Evolutionary conservation across 2,329 filamentous ascomycete genomes (phyloP).

Genomic region (Ophiosphaerella herpotricha): DNA sequence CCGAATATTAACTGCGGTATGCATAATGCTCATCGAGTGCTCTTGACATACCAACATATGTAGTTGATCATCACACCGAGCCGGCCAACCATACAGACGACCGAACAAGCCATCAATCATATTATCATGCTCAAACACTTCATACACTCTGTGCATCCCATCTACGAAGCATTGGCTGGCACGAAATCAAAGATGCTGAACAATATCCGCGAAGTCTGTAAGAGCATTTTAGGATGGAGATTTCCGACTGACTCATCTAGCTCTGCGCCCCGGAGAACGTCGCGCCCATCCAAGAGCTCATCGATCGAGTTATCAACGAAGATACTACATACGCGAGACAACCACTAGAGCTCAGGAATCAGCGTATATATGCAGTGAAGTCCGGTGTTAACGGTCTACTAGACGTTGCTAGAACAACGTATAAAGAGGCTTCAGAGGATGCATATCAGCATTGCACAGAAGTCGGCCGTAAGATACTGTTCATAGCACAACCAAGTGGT

Average conservation of each 20-base stretch:
- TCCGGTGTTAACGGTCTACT: conserved; percentile 82
- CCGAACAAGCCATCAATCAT: conserved; percentile 83
- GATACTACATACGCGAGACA: conserved; percentile 78
- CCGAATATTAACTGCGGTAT: conserved; percentile 73
- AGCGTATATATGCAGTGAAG: conserved; percentile 88
- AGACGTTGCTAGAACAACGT: conserved; percentile 85
- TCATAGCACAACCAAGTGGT: no score
- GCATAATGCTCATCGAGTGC: background rate
- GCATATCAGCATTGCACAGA: conserved; percentile 71
- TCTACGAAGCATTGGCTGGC: conserved; percentile 70
- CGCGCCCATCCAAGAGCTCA: conserved; percentile 64
- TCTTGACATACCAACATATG: conserved; percentile 34
- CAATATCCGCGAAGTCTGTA: conserved; percentile 64
- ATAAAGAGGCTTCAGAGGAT: conserved; percentile 85
- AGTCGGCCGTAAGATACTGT: conserved; percentile 61
- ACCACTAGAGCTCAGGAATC: conserved; percentile 84
- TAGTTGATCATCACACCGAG: conserved; percentile 74
- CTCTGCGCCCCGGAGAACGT: conserved; percentile 69
- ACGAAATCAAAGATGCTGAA: conserved; percentile 67
- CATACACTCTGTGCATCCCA: conserved; percentile 66
- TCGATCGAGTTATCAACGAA: conserved; percentile 74
- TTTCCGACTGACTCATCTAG: conserved; percentile 31
- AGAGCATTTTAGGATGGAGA: no score
- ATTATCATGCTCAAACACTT: conserved; percentile 87
- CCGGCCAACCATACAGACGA: conserved; percentile 67